Evolutionary conservation across 176 grass and related monocot genomes (phyloP), one percentile per base, ranked within the genome.

Genomic region (Urochloa ruziziensis): DNA sequence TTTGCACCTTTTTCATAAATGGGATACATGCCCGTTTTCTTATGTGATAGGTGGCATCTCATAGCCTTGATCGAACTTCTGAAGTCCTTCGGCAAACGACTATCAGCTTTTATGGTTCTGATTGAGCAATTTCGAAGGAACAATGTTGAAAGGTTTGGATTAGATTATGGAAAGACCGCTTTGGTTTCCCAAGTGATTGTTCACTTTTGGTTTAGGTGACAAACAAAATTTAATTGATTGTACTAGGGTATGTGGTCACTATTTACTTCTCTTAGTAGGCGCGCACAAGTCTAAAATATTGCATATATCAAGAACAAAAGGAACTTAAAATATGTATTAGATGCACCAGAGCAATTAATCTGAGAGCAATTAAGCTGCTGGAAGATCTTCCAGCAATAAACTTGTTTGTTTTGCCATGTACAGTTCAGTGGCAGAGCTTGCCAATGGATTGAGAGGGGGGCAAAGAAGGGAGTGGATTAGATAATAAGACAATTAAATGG

Each of bases 41-140:
- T 80, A 78, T 83, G 28, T 72, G 24, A 84, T 88, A 97, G 97
- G 89, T 99, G 87, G 97, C 93, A 76, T 99, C 97, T 69, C 97
- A 99, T 89, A 95, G 91, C 61, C 93, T 99, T 81, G 97, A 96
- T 64, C 77, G 89, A 49, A 94, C 89, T 81, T 96, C 97, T 62
- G 97, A 99, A 91, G 93, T 99, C 54, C 91, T 99, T 75, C 88
- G 97, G 65, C 93, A 99, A 84, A 96, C 97, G 21, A 99, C 93
- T 1, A 82, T 94, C 79, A 88, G 83, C 52, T 59, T 91, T 70
- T 94, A 89, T 84, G 87, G 82, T 48, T 40, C 39, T 40, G 39
- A 75, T 12, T 10, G 54, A 75, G 70, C 29, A 58, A 59, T 67
- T 4, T 35, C n/a, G n/a, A n/a, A n/a, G n/a, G n/a, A n/a, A n/a